Base-by-base conservation (phyloP, 768 basidiomycete genomes). In the Xanthoconium stramineum region DNA sequence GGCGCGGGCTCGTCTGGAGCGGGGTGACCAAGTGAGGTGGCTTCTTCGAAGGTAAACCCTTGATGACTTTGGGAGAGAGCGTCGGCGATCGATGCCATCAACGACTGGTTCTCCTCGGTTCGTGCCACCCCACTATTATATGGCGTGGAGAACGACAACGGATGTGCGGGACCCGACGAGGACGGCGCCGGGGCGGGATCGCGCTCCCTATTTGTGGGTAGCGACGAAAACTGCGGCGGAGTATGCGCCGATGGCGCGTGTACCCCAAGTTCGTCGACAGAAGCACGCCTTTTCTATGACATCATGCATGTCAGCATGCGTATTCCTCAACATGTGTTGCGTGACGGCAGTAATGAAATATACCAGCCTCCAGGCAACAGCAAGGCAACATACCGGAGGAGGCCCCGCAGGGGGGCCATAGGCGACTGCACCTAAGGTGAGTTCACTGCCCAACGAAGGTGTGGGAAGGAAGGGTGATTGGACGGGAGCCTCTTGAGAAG, bases 151-250 rank as follows among this genome's bases (percentile, higher is more conserved):
- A 47, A 6, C 3, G 65, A 42, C 13, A 58, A 35, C 5, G 64
- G 57, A 20, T 32, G 49, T 13, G 42, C 17, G 5, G 53, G 40
- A 24, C 53, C 56, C 19, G 47, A n/a, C 3, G 44, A 52, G 0
- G 73, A 65, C 11, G 63, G 19, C 15, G 13, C 20, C 5, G 20
- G 53, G 10, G 69, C 47, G 0, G 61, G 63, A 30, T 75, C 76
- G 33, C 72, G 72, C 62, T 53, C 70, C 67, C 56, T 81, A 78
- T 17, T 77, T 1, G 86, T 35, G 32, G 59, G 88, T 71, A 89
- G 82, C 1, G 89, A 90, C 28, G 84, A 83, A 62, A 88, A 89
- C 15, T 83, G 77, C 1, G 55, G 48, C 9, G 53, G 2, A 15
- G 53, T 12, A 19, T 57, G 55, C 3, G 32, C 52, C 19, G 43